Evolutionary conservation across 2,329 filamentous ascomycete genomes (phyloP).

Genomic region (Talaromyces sp.): DNA sequence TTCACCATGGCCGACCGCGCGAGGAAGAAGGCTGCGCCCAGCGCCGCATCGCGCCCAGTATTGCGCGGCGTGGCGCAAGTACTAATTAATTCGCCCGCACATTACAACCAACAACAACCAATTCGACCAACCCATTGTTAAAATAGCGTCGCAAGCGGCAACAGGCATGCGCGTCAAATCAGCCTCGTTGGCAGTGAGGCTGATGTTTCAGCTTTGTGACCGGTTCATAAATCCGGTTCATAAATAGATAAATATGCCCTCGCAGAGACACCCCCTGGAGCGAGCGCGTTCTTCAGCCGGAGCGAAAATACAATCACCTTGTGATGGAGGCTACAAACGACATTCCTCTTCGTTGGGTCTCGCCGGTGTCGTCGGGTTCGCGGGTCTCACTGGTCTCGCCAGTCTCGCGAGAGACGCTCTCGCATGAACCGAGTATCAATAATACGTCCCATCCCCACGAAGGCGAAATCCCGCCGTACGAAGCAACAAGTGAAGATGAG

Average conservation of each 20-base stretch:
- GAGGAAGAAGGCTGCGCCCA: too few species aligned
- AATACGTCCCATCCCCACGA: not conserved
- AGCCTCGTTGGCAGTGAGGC: not conserved
- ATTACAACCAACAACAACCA: not conserved
- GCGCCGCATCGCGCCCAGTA: too few species aligned
- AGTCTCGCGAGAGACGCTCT: not conserved
- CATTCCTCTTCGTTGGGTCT: not conserved
- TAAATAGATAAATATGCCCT: not conserved
- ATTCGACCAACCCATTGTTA: not conserved
- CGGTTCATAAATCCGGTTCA: not conserved
- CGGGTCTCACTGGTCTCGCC: not conserved
- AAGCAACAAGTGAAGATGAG: not conserved
- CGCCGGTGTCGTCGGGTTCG: not conserved
- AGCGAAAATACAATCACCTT: not conserved
- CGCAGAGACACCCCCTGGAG: not conserved
- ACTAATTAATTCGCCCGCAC: not conserved
- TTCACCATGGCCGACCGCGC: too few species aligned
- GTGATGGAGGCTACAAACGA: conserved; percentile 2
- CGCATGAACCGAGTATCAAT: not conserved
- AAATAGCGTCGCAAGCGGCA: too few species aligned
- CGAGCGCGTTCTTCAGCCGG: not conserved
- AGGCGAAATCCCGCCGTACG: conserved; percentile 2
- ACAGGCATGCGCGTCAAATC: not conserved
- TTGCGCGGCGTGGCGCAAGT: not conserved
- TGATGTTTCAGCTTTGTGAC: not conserved